Percentiles rank a stretch among this genome's conserved stretches.
Conservation (phyloP, 1,284 basidiomycete species). For the Trichosporon asahii region DNA sequence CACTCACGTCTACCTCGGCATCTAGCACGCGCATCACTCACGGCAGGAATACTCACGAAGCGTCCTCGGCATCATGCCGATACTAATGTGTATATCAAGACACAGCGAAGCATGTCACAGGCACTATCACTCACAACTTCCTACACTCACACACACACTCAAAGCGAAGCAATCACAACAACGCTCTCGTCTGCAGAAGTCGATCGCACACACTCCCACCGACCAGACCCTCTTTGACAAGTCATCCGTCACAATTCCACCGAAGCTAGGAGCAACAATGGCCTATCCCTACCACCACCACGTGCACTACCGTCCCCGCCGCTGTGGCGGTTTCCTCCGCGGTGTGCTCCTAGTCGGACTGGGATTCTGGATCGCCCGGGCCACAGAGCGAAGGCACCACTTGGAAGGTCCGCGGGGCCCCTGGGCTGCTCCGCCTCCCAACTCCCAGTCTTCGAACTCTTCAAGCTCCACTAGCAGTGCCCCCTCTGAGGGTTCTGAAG, state of each 20-base stretch:
- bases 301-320: not conserved
- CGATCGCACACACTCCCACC: no score
- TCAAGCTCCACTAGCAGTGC: not conserved
- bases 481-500: no score
- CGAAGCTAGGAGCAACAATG: not conserved
- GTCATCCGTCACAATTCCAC: no score
- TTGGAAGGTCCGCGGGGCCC: not conserved
- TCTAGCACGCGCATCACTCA: not conserved
- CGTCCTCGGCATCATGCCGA: not conserved
- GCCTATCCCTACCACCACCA: not conserved
- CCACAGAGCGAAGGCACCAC: not conserved
- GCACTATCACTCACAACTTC: not conserved
- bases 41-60: not conserved
- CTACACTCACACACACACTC: no score
- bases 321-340: not conserved
- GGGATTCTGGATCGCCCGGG: not conserved
- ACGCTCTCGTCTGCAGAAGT: no score
- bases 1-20: not conserved
- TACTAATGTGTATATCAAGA: no score
- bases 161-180: no score
- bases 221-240: no score
- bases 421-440: not conserved
- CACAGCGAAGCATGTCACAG: not conserved
- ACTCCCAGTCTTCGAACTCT: not conserved
- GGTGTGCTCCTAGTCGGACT: constrained; percentile 1